phyloP scores from a whole-genome alignment of 2,329 filamentous ascomycete genomes.

The Exserohilum turcica region DNA sequence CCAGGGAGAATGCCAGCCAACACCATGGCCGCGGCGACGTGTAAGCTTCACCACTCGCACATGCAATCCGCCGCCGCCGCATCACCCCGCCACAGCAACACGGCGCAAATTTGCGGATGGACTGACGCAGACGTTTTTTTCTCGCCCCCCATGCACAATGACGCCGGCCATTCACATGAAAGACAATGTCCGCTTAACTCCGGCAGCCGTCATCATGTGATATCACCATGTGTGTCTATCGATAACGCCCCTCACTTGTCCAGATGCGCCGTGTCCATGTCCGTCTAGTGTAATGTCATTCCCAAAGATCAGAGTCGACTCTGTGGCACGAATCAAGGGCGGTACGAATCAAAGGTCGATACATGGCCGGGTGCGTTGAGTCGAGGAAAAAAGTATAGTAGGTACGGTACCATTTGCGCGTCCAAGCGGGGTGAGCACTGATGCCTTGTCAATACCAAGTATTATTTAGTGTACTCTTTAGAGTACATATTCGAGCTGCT shows the following conservation, averaged over 20 bases:
- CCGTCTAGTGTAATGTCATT: constrained; percentile 9
- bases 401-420: neutral
- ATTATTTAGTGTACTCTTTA: neutral
- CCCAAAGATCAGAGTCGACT: constrained; percentile 23
- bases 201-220: constrained; percentile 29
- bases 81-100: neutral
- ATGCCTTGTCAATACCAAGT: neutral
- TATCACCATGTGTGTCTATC: constrained; percentile 26
- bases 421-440: neutral
- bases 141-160: constrained; percentile 37
- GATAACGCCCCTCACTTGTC: constrained; percentile 17
- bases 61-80: constrained; percentile 1
- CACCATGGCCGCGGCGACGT: neutral
- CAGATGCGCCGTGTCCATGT: neutral
- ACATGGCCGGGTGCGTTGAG: neutral
- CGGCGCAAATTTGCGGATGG: constrained; percentile 12
- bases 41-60: neutral
- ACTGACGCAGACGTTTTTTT: constrained; percentile 20
- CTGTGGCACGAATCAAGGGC: neutral
- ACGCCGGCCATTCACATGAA: constrained; percentile 29
- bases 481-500: neutral
- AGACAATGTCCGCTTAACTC: constrained; percentile 32
- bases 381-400: constrained; percentile 1
- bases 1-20: neutral
- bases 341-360: neutral